A percentile compares a stretch with the other conserved stretches of the same genome.
These are phyloP conservation scores for Pythium rhizo-oryzae DNA, from an alignment of 352 stramenopile genomes.

Conservation along the genomic window DNA sequence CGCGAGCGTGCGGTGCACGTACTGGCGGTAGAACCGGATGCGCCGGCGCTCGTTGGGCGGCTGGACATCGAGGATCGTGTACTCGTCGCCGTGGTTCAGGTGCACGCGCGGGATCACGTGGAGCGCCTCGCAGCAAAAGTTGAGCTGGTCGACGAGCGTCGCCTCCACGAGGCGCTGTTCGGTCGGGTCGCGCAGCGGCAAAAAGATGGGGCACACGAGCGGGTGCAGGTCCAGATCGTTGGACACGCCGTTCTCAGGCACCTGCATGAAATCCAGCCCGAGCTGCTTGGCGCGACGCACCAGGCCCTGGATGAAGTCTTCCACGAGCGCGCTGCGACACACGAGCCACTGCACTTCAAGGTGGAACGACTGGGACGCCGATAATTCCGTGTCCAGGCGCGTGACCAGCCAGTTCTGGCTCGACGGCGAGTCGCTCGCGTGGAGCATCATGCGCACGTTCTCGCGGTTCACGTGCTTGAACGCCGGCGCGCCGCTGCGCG, in stretches of 20 bases:
- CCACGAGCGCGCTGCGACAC: slow-evolving; percentile 78
- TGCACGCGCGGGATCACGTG: slow-evolving; percentile 59
- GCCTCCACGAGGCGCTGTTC: slow-evolving; percentile 68
- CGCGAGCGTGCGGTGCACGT: slow-evolving; percentile 59
- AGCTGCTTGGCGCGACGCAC: slow-evolving; percentile 76
- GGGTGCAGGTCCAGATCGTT: slow-evolving; percentile 81
- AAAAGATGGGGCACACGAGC: slow-evolving; percentile 74
- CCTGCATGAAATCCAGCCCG: slow-evolving; percentile 70
- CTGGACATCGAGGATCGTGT: slow-evolving; percentile 41
- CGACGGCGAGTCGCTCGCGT: slow-evolving; percentile 61
- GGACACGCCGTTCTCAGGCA: slow-evolving; percentile 76
- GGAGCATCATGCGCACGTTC: slow-evolving; percentile 75
- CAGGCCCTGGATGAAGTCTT: slow-evolving; percentile 76
- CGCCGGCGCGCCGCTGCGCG: slow-evolving; percentile 48
- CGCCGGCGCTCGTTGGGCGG: slow-evolving; percentile 34
- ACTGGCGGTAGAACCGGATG: slow-evolving; percentile 67
- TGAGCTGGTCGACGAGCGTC: slow-evolving; percentile 54
- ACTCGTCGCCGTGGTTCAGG: slow-evolving; percentile 59
- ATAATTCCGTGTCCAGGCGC: slow-evolving; percentile 74
- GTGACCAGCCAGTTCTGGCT: slow-evolving; percentile 86
- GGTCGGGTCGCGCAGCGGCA: slow-evolving; percentile 48
- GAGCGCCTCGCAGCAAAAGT: slow-evolving; percentile 77
- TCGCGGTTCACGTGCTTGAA: slow-evolving; percentile 71
- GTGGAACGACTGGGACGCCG: slow-evolving; percentile 76
- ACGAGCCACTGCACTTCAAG: slow-evolving; percentile 87